A percentile compares a stretch with the other conserved stretches of the same genome.
Evolutionary conservation across 2,329 filamentous ascomycete species (phyloP).

Genomic region (Xylariaceae sp.): DNA sequence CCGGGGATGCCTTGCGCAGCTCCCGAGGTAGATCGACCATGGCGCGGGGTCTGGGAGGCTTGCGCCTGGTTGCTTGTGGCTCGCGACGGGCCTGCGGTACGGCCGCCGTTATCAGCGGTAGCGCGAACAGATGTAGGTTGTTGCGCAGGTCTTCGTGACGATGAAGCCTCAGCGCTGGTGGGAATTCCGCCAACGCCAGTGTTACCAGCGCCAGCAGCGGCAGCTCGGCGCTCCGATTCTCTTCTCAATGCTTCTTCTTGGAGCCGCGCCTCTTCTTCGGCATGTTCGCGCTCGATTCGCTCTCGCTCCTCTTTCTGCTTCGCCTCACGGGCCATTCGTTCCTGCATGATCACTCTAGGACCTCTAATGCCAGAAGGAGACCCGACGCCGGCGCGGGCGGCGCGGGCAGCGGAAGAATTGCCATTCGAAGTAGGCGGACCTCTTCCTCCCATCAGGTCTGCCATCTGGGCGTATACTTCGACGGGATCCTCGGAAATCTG

Average conservation of each 20-base stretch:
- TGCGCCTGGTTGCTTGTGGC: constrained; percentile 16
- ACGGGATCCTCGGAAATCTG: constrained; percentile 77
- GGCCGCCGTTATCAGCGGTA: constrained; percentile 14
- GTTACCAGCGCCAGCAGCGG: constrained; percentile 40
- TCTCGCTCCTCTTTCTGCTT: constrained; percentile 56
- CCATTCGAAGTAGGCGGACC: constrained; percentile 52
- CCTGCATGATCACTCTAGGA: constrained; percentile 87
- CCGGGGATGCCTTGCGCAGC: constrained; percentile 13
- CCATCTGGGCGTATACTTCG: constrained; percentile 91
- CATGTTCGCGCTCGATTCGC: constrained; percentile 52
- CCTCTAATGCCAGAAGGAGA: constrained; percentile 69
- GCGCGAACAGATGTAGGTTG: constrained; percentile 19
- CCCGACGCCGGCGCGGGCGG: constrained; percentile 47
- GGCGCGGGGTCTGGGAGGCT: constrained; percentile 19
- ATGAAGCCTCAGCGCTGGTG: constrained; percentile 12
- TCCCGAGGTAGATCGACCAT: constrained; percentile 16
- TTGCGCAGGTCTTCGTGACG: constrained; percentile 14
- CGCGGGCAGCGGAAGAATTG: constrained; percentile 44
- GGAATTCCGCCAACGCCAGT: constrained; percentile 12
- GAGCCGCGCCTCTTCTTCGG: constrained; percentile 51
- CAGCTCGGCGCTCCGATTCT: constrained; percentile 52
- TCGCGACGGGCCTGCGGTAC: constrained; percentile 12
- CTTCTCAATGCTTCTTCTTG: constrained; percentile 52
- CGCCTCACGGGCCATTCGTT: constrained; percentile 73
- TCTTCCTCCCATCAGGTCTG: constrained; percentile 65